These are phyloP conservation scores for Leucoagaricus sp. DNA, from an alignment of 1,284 basidiomycete species.

Conservation along the genomic window DNA sequence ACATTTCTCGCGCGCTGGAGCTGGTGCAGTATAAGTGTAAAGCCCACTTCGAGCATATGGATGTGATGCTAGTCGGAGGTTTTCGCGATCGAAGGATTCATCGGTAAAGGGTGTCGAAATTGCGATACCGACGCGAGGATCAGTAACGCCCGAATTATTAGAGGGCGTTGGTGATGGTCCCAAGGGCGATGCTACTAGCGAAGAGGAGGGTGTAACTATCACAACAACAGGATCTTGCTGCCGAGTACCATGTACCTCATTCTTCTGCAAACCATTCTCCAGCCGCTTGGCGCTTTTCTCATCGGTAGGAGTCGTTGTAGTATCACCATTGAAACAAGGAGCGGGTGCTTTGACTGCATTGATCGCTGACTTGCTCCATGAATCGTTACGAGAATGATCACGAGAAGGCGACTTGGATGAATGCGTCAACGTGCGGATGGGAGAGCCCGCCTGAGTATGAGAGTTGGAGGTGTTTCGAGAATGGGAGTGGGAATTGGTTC, in stretches of 20 bases:
- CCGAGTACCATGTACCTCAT: constrained; percentile 45
- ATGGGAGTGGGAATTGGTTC: neutral
- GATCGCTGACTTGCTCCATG: constrained; percentile 58
- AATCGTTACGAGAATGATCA: constrained; percentile 57
- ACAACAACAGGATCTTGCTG: constrained; percentile 37
- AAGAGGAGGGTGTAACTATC: constrained; percentile 21
- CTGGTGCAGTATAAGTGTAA: constrained; percentile 23
- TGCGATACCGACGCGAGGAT: constrained; percentile 60
- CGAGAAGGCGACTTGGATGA: constrained; percentile 42
- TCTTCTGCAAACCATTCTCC: constrained; percentile 43
- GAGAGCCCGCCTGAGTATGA: constrained; percentile 45
- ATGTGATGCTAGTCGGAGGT: constrained; percentile 48
- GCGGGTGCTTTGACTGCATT: constrained; percentile 45
- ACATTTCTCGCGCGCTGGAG: constrained; percentile 1
- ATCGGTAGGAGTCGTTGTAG: constrained; percentile 20
- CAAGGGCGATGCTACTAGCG: constrained; percentile 2
- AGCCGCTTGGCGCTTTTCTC: constrained; percentile 22
- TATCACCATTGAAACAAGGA: constrained; percentile 25
- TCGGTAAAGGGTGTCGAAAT: constrained; percentile 57
- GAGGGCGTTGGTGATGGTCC: constrained; percentile 15
- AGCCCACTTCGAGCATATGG: constrained; percentile 52
- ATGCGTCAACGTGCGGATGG: constrained; percentile 45
- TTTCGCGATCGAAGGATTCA: constrained; percentile 32
- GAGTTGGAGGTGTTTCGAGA: constrained; percentile 27
- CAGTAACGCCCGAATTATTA: constrained; percentile 29